Base-by-base conservation (phyloP, 2,329 filamentous ascomycete genomes). In the Diaporthe sp. region DNA sequence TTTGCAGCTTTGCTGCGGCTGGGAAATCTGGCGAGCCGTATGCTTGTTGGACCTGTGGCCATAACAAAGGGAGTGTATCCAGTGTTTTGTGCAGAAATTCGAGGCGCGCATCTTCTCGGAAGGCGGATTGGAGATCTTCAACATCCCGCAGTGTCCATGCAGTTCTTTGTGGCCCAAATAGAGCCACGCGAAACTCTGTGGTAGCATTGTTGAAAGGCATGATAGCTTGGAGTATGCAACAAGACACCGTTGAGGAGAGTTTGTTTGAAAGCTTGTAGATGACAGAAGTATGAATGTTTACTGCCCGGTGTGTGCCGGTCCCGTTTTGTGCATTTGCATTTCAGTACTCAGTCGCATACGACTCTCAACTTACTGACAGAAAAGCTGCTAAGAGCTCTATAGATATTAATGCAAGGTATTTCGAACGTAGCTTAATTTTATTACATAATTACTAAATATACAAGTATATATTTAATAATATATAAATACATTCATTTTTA, bases 121-220 rank as follows among this genome's bases (percentile, higher is more conserved):
- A 51, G 61, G 61, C 61, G 6, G 19, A 35, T 25, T 50, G 61
- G 13, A 66, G 61, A 35, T 37, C 42, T 27, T 35, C 61, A 35
- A 66, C 42, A 3, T 51, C 61, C 13, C 44, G 61, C 12, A 19
- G 9, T 66, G 61, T 66, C 30, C 42, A 66, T 51, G 7, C 12
- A 35, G 61, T 66, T 37, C 30, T 35, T 51, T 66, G 61, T 51
- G 61, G 61, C 30, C 61, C 61, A 66, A 66, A 66, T 50, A 66
- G 42, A 19, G 44, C 61, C 27, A 66, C 61, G 19, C 12, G 30
- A 35, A 51, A 37, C 30, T 50, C 30, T 6, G 19, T 47, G 30
- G 44, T 13, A 66, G 44, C 42, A n/a, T 66, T 66, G 61, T 66
- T 66, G 61, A 66, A 66, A 50, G 61, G 22, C 61, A 66, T 66